Evolutionary conservation across 2,329 filamentous ascomycete species (phyloP), one percentile per base, ranked within the genome.

Genomic region (Cladosporium cucumerinum): DNA sequence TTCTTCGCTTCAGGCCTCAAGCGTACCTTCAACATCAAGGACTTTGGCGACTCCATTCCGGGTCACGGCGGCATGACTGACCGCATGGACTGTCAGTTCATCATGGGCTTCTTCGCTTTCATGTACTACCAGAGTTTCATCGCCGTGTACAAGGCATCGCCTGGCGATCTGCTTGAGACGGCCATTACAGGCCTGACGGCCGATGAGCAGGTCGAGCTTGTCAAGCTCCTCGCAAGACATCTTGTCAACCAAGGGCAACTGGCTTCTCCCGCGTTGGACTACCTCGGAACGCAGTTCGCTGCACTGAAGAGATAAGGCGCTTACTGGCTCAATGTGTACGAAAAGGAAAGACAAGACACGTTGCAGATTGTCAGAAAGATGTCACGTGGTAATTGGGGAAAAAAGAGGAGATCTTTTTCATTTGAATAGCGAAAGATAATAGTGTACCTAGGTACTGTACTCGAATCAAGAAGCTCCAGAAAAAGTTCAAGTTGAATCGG

Each of bases 41-140:
- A 99, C 81, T 99, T 99, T 80, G 95, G 95, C 71, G 92, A 99
- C 79, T 96, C 93, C 1, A 99, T 99, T 71, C 95, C 95, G 1
- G 95, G 95, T 25, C 95, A 99, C 74, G 95, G 95, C 67, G 95
- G 95, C 71, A 98, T 99, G 81, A 99, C 95, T 18, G 95, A 99
- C 77, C 91, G 95, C 67, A 98, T 99, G 94, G 95, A 99, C 76
- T 99, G 95, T 78, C 95, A 99, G 76, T 99, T 99, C 81, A 98
- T 98, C 82, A 99, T 99, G 95, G 95, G 95, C 10, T 95, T 97
- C 79, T 98, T 99, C 74, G 87, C 94, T 18, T 98, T 93, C 82
- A 93, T 99, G 86, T 99, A 99, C 81, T 99, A 96, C 80, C 93
- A 97, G 78, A 72, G 91, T 74, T 99, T 99, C 78, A 94, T 99